Evolutionary conservation across 192 early-diverging fungal species (phyloP), one percentile per base, ranked within the genome.

Genomic region (Spizellomyces sp.): DNA sequence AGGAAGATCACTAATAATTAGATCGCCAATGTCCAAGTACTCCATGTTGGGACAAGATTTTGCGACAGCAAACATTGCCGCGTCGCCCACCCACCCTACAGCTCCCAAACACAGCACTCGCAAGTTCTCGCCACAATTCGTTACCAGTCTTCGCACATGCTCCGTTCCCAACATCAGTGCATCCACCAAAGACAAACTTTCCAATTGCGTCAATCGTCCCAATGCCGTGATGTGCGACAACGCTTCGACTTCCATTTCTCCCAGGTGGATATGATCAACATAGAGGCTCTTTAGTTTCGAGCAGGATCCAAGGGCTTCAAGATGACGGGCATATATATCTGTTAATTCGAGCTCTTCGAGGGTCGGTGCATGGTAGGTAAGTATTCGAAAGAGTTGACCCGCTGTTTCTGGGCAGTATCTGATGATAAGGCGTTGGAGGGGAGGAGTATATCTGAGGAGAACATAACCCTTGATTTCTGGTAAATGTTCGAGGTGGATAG

Each of bases 311-410:
- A 62, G 17, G 21, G 60, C 60, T 9, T 62, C 17, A n/a, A 62
- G 41, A 62, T 62, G 60, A 17, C 41, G 17, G 17, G 60, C 19
- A 36, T 62, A 62, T 42, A 62, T 4, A 0, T 62, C 21, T 15
- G 60, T 62, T 36, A 62, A 15, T 15, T 62, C 60, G 21, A 62
- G 17, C 17, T 62, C 17, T 42, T 62, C 60, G 15, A 62, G 41
- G 6, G 60, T 62, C 4, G 60, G 84, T 46, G 62, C 77, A 62
- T 77, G 74, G 57, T 80, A 76, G 54, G 78, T 77, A 45, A 81
- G 84, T 5, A 86, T 62, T n/a, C 82, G n/a, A 79, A 81, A 36
- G 83, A 81, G 15, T 19, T n/a, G 17, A 15, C 21, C 60, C 15
- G 60, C 21, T 15, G 41, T 19, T 6, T 42, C 36, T 15, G n/a